Conservation (phyloP, 2,329 filamentous ascomycete species). For the Colletotrichum somersetense region DNA sequence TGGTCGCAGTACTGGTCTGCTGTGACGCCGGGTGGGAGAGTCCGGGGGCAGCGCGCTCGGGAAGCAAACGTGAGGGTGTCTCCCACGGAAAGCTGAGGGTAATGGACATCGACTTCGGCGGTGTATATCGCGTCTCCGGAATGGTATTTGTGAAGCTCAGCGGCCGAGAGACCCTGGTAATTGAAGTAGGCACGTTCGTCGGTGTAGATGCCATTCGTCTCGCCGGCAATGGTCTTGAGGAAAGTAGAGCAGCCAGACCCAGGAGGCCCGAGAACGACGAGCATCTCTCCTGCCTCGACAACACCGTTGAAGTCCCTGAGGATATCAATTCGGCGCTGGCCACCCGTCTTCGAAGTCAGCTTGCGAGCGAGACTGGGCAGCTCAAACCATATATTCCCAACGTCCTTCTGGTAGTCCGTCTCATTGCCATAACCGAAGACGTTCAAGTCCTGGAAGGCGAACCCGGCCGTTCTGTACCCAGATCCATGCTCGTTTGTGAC, state of each 20-base stretch:
- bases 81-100: constrained; percentile 69
- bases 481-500: constrained; percentile 45
- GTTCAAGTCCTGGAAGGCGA: constrained; percentile 57
- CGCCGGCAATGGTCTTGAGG: constrained; percentile 74
- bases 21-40: constrained; percentile 60
- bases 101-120: constrained; percentile 74
- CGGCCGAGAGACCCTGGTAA: constrained; percentile 38
- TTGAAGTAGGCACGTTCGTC: constrained; percentile 39
- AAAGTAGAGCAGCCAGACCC: constrained; percentile 74
- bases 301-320: constrained; percentile 64
- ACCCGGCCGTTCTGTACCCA: constrained; percentile 47
- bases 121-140: constrained; percentile 76
- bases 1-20: constrained; percentile 58
- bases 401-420: constrained; percentile 58
- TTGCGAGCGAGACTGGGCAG: constrained; percentile 48
- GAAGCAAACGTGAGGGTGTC: constrained; percentile 73
- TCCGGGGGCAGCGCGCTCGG: constrained; percentile 62
- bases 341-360: constrained; percentile 49
- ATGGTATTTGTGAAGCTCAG: constrained; percentile 41
- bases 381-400: constrained; percentile 53
- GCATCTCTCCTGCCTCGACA: constrained; percentile 67
- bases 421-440: constrained; percentile 58
- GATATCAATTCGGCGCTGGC: constrained; percentile 59
- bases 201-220: constrained; percentile 70
- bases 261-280: constrained; percentile 69